Conservation (phyloP, 345 rosid genomes). For the Citropsis articulata region DNA sequence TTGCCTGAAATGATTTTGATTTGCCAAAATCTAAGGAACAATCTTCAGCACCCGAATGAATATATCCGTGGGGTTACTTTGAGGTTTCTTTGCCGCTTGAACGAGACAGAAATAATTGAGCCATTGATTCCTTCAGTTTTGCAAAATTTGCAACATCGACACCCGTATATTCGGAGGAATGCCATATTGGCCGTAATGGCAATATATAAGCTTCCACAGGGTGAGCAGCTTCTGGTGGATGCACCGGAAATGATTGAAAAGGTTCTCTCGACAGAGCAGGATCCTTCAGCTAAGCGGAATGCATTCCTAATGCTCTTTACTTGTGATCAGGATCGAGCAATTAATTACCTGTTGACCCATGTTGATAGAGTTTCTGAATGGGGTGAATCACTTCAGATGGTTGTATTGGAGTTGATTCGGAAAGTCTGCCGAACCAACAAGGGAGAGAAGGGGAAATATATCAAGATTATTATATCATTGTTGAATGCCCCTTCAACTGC, state of each 20-base stretch:
- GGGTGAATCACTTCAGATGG: conserved; percentile 76
- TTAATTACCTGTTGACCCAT: conserved; percentile 59
- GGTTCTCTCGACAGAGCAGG: conserved; percentile 64
- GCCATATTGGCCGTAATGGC: conserved; percentile 71
- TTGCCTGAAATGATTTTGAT: conserved; percentile 95
- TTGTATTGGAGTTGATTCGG: conserved; percentile 69
- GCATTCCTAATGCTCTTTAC: conserved; percentile 80
- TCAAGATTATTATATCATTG: conserved; percentile 67
- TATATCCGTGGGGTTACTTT: conserved; percentile 85
- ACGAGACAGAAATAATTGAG: conserved; percentile 66
- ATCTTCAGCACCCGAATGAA: conserved; percentile 96
- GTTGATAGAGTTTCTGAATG: conserved; percentile 69
- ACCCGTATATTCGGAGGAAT: conserved; percentile 69
- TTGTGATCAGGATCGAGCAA: conserved; percentile 67
- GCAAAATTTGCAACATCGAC: conserved; percentile 70
- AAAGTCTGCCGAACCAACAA: conserved; percentile 68
- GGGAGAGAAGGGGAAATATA: conserved; percentile 68
- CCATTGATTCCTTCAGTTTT: conserved; percentile 73
- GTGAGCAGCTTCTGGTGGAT: conserved; percentile 70
- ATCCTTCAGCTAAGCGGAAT: conserved; percentile 70
- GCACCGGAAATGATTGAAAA: conserved; percentile 81
- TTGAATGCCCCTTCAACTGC: conserved; percentile 72
- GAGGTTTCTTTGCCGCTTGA: conserved; percentile 72
- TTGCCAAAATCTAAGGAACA: conserved; percentile 88
- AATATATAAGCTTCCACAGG: conserved; percentile 69